These are phyloP conservation scores for Nakazawaea ishiwadae DNA, from an alignment of 805 yeast genomes.

Conservation along the genomic window DNA sequence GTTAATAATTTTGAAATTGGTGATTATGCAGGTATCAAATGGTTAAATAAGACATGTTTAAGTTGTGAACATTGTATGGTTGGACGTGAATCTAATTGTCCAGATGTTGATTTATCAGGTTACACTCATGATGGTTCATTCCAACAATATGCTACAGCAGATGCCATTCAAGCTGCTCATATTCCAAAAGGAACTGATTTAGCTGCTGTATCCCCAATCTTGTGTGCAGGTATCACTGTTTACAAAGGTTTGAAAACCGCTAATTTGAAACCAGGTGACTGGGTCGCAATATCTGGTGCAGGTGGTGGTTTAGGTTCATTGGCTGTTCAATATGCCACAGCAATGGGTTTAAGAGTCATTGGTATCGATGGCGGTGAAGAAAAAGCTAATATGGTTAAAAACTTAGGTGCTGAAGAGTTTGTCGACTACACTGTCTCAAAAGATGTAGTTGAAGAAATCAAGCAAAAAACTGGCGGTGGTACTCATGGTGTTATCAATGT, in stretches of 20 bases:
- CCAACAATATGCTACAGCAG: conserved; percentile 88
- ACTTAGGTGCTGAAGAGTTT: conserved; percentile 63
- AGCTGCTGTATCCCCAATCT: conserved; percentile 73
- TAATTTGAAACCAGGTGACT: conserved; percentile 60
- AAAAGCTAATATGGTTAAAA: conserved; percentile 48
- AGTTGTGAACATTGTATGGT: conserved; percentile 70
- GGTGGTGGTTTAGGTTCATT: conserved; percentile 78
- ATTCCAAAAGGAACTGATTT: conserved; percentile 73
- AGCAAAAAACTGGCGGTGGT: conserved; percentile 63
- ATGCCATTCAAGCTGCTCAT: conserved; percentile 80
- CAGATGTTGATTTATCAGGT: conserved; percentile 70
- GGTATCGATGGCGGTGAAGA: conserved; percentile 70
- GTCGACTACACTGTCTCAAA: conserved; percentile 53
- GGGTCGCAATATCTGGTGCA: conserved; percentile 77
- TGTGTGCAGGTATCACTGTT: conserved; percentile 90
- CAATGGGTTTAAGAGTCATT: conserved; percentile 70
- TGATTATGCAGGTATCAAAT: conserved; percentile 78
- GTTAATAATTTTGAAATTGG: conserved; percentile 73
- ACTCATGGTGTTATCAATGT: conserved; percentile 75
- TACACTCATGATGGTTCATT: conserved; percentile 88
- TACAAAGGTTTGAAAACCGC: conserved; percentile 88
- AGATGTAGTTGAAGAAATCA: conserved; percentile 52
- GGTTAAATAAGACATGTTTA: conserved; percentile 78
- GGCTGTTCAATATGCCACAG: conserved; percentile 70
- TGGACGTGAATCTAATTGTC: conserved; percentile 68